These are phyloP conservation scores for Nicotiana benthamiana DNA, from an alignment of 257 asterid genomes.

Conservation along the genomic window DNA sequence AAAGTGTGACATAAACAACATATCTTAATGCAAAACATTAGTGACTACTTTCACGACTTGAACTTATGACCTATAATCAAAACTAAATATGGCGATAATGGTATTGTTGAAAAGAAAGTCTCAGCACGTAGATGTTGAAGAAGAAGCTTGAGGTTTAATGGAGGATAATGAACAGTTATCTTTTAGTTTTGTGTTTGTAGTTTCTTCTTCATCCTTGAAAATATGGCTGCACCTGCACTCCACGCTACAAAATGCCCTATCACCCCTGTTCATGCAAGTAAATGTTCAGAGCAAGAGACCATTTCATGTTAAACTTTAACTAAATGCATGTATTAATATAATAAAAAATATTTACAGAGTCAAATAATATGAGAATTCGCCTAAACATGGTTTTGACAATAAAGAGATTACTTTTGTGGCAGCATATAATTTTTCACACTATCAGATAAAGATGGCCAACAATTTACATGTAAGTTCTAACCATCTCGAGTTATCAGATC, in stretches of 20 bases:
- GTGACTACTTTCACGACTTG: no score
- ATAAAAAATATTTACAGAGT: no score
- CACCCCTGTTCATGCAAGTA: slow-evolving; percentile 49
- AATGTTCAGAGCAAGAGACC: background rate
- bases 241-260: slow-evolving; percentile 69
- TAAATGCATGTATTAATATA: background rate
- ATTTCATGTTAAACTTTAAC: background rate
- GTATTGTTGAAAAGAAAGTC: background rate
- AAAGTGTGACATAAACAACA: fast-evolving
- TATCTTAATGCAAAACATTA: no score
- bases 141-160: background rate
- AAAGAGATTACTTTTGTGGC: no score
- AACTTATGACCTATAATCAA: no score
- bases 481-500: no score
- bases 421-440: no score
- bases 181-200: background rate
- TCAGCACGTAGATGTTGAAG: slow-evolving; percentile 47
- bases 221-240: slow-evolving; percentile 90
- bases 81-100: no score
- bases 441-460: no score
- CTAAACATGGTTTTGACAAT: no score
- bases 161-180: slow-evolving; percentile 20
- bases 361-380: no score
- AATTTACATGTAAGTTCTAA: no score
- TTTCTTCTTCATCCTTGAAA: slow-evolving; percentile 73